Evolutionary conservation across 768 basidiomycete genomes (phyloP).

Genomic region (Rhizopogon salebrosus): DNA sequence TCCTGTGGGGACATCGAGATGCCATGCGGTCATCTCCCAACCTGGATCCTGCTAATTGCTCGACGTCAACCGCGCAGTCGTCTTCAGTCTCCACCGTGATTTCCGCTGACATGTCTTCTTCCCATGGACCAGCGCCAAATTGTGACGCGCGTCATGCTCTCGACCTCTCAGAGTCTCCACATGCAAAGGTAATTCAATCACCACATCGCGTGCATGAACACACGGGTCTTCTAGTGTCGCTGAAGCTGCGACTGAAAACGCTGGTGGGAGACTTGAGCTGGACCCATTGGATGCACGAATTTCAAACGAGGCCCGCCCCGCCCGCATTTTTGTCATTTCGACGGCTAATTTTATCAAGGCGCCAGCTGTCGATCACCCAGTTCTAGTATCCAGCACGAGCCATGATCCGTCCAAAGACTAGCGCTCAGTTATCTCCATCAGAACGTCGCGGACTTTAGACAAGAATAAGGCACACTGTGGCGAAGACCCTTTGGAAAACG

Average conservation of each 20-base stretch:
- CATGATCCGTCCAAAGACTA: slow-evolving; percentile 12
- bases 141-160: neutral
- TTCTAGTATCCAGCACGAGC: neutral
- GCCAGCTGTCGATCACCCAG: neutral
- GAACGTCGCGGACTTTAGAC: slow-evolving; percentile 1
- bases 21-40: slow-evolving; percentile 8
- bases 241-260: neutral
- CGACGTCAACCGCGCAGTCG: slow-evolving; percentile 1
- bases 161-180: neutral
- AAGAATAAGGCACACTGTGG: slow-evolving; percentile 4
- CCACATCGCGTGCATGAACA: neutral
- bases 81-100: neutral
- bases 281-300: neutral
- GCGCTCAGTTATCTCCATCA: neutral
- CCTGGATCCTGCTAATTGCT: slow-evolving; percentile 6
- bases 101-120: slow-evolving; percentile 1
- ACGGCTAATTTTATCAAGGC: neutral
- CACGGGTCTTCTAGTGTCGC: neutral
- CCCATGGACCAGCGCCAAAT: neutral
- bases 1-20: slow-evolving; percentile 11
- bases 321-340: neutral
- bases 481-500: slow-evolving; percentile 8
- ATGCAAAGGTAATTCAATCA: neutral
- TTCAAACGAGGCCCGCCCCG: neutral
- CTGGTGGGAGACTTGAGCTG: neutral